These are phyloP conservation scores for Hylodesmum podocarpum DNA, from an alignment of 306 rosid species.

Conservation along the genomic window DNA sequence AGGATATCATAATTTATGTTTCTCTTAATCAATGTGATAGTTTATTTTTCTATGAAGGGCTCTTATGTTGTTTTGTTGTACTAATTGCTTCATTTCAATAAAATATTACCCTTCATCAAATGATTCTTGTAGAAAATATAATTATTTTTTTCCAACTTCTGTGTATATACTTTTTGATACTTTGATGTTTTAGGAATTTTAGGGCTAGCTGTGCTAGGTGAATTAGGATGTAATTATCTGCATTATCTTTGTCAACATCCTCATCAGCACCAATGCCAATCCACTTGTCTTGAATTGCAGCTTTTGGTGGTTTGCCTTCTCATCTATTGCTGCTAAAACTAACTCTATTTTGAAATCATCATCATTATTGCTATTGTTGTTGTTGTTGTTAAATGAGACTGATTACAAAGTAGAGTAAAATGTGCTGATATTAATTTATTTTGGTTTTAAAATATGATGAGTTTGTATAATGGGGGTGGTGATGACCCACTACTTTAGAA, in stretches of 20 bases:
- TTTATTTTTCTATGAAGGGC: neutral
- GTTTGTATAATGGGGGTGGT: slow-evolving; percentile 8
- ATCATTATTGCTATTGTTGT: neutral
- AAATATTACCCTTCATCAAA: neutral
- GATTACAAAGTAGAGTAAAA: neutral
- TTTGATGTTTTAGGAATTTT: slow-evolving; percentile 13
- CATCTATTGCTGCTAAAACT: slow-evolving; percentile 25
- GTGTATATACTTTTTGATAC: neutral
- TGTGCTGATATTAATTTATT: neutral
- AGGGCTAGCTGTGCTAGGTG: slow-evolving; percentile 9
- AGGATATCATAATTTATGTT: neutral
- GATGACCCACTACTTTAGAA: slow-evolving; percentile 13
- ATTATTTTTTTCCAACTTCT: neutral
- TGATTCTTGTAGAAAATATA: neutral
- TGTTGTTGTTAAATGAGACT: neutral
- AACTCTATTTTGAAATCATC: neutral
- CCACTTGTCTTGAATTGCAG: neutral
- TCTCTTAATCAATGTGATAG: neutral
- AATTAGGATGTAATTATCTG: neutral
- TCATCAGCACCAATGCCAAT: neutral
- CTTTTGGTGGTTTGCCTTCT: slow-evolving; percentile 5
- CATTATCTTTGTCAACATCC: slow-evolving; percentile 1
- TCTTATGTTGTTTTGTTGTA: slow-evolving; percentile 14
- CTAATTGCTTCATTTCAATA: neutral
- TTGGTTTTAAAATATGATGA: neutral